Conservation (phyloP, 2,329 filamentous ascomycete species). For the Claviceps sp. region DNA sequence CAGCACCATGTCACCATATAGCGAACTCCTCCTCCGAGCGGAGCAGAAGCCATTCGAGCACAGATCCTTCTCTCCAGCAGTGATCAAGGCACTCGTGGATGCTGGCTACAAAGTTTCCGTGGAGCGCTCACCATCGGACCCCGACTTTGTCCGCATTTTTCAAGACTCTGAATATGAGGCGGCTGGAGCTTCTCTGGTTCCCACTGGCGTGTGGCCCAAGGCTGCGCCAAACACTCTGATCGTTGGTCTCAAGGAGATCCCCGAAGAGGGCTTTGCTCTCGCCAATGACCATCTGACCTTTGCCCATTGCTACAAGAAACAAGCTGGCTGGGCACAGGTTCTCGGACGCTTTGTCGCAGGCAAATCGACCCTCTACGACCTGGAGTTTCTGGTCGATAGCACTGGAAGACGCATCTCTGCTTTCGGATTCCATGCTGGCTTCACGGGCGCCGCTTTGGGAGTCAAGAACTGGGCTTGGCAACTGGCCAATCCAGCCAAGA, state of each 20-base stretch:
- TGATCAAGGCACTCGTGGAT: conserved; percentile 43
- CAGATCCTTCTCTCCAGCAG: conserved; percentile 28
- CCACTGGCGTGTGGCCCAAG: conserved; percentile 52
- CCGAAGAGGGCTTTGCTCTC: conserved; percentile 50
- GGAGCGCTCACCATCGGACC: conserved; percentile 33
- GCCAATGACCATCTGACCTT: conserved; percentile 13
- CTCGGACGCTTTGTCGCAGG: conserved; percentile 68
- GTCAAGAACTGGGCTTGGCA: conserved; percentile 60
- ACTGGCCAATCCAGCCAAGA: conserved; percentile 10
- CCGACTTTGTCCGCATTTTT: conserved; percentile 42
- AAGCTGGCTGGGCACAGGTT: conserved; percentile 65
- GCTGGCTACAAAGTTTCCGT: conserved; percentile 57
- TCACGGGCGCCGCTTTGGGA: conserved; percentile 59
- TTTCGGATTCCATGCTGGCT: conserved; percentile 65
- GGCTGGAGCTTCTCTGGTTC: conserved; percentile 51
- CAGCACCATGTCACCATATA: conserved; percentile 16
- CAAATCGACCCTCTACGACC: conserved; percentile 48
- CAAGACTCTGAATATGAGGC: conserved; percentile 47
- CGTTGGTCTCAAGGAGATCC: conserved; percentile 65
- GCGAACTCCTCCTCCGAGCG: conserved; percentile 37
- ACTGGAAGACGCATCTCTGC: conserved; percentile 57
- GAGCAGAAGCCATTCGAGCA: conserved; percentile 30
- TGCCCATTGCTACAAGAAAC: conserved; percentile 56
- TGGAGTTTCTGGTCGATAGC: conserved; percentile 74
- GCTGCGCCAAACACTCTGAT: conserved; percentile 57